A percentile compares a stretch with the other conserved stretches of the same genome.
Conservation (phyloP, 805 yeast species). For the Yamadazyma tumulicola region DNA sequence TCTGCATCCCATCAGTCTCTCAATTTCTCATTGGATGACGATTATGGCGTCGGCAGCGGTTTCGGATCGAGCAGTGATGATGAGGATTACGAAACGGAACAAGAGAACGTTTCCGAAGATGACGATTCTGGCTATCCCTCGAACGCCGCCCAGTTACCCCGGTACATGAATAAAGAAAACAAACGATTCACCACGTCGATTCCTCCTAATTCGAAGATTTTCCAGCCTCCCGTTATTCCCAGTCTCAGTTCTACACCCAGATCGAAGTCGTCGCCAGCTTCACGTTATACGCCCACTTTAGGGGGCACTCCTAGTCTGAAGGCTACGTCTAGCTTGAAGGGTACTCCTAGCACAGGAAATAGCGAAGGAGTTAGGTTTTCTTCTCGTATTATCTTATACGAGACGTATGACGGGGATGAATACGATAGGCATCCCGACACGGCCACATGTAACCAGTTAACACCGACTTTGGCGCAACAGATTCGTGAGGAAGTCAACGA, state of each 20-base stretch:
- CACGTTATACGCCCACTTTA: neutral
- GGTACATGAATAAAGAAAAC: slow-evolving; percentile 2
- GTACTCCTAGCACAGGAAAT: no score
- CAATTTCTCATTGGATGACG: slow-evolving; percentile 33
- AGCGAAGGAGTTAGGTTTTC: slow-evolving; percentile 58
- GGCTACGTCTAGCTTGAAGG: neutral
- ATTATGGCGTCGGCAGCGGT: slow-evolving; percentile 35
- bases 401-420: slow-evolving; percentile 77
- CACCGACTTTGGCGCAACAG: slow-evolving; percentile 81
- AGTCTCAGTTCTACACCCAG: slow-evolving; percentile 2
- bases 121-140: slow-evolving; percentile 4
- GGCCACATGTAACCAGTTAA: slow-evolving; percentile 88
- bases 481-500: slow-evolving; percentile 82
- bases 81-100: slow-evolving; percentile 7
- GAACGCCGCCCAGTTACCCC: no score
- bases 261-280: neutral
- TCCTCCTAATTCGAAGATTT: slow-evolving; percentile 3
- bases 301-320: neutral
- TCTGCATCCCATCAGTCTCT: slow-evolving; percentile 41
- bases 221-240: slow-evolving; percentile 2
- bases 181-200: slow-evolving; percentile 5
- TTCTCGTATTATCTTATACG: slow-evolving; percentile 76
- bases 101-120: neutral
- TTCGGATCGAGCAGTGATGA: slow-evolving; percentile 28
- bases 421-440: slow-evolving; percentile 92